A percentile compares a stretch with the other conserved stretches of the same genome.
These are phyloP conservation scores for Aspergillus sp. DNA, from an alignment of 2,329 filamentous ascomycete genomes.

Conservation along the genomic window DNA sequence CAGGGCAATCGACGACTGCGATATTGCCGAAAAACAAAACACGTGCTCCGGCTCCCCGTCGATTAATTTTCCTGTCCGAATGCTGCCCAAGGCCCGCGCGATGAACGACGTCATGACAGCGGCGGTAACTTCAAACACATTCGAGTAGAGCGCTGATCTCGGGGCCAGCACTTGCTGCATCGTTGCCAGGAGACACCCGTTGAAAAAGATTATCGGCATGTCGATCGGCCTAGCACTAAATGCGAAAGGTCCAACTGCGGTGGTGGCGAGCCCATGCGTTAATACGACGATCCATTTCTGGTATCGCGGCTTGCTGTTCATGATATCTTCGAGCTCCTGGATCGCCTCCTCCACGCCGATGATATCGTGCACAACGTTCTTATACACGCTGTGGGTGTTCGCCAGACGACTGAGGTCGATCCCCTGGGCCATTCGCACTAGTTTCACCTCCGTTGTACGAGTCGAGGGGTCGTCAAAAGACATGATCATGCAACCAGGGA, in stretches of 20 bases:
- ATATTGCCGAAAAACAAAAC: conserved; percentile 64
- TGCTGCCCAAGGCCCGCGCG: conserved; percentile 59
- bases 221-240: conserved; percentile 70
- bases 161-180: conserved; percentile 68
- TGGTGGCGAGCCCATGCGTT: conserved; percentile 67
- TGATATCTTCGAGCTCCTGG: conserved; percentile 43
- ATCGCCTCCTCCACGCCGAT: conserved; percentile 39
- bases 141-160: conserved; percentile 57
- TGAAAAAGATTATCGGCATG: conserved; percentile 63
- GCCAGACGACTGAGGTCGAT: conserved; percentile 36
- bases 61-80: conserved; percentile 37
- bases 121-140: conserved; percentile 56
- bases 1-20: conserved; percentile 65
- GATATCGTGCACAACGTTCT: conserved; percentile 39
- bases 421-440: conserved; percentile 34
- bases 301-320: conserved; percentile 48
- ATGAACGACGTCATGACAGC: conserved; percentile 59
- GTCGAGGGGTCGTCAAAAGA: conserved; percentile 58
- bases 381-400: conserved; percentile 40
- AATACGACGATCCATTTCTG: conserved; percentile 47
- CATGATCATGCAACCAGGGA: conserved; percentile 89
- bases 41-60: conserved; percentile 28
- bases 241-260: conserved; percentile 67
- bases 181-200: conserved; percentile 64
- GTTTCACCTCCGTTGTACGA: conserved; percentile 39